Evolutionary conservation across 2,329 filamentous ascomycete genomes (phyloP), one percentile per base, ranked within the genome.

Genomic region (Pleurostoma richardsiae): DNA sequence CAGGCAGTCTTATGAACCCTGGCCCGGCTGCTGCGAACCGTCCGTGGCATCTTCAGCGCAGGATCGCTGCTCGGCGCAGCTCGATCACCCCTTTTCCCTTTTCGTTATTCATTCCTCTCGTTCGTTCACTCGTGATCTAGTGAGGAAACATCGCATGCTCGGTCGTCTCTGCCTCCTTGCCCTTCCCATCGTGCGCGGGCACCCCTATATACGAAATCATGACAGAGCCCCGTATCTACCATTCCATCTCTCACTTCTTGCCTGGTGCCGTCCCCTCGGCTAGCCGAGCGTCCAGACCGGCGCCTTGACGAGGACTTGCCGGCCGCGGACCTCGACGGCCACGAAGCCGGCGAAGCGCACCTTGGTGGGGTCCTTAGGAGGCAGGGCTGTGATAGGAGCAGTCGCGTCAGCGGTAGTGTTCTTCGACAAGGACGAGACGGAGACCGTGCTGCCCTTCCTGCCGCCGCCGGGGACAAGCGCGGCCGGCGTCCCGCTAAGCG

Each of bases 301-400:
- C 26, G 88, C 85, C 69, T 90, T 90, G 51, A 82, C 71, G 56
- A 92, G 69, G 42, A 90, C 83, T 65, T 88, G 88, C 49, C 86
- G 79, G 27, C 86, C 86, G 52, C 85, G 73, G 6, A 92, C 86
- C 66, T 91, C 87, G 30, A 90, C 76, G 19, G 78, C 80, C 47
- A 90, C 66, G 62, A 91, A 92, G 4, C 83, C 85, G 2, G 88
- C 83, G 62, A 91, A 86, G 39, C 88, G 81, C 47, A 92, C 81
- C 54, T 80, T 83, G 53, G 60, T 70, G 31, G 63, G 55, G 44
- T 79, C 76, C 59, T 74, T 75, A 41, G 68, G 60, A 44, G 61
- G 59, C 40, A 68, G 56, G 52, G 62, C 64, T 69, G 59, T 46
- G 53, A 61, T 52, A 45, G 58, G 56, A 44, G 64, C 55, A 19